Evolutionary conservation across 768 basidiomycete species (phyloP).

Genomic region (Leccinum uliginosum): DNA sequence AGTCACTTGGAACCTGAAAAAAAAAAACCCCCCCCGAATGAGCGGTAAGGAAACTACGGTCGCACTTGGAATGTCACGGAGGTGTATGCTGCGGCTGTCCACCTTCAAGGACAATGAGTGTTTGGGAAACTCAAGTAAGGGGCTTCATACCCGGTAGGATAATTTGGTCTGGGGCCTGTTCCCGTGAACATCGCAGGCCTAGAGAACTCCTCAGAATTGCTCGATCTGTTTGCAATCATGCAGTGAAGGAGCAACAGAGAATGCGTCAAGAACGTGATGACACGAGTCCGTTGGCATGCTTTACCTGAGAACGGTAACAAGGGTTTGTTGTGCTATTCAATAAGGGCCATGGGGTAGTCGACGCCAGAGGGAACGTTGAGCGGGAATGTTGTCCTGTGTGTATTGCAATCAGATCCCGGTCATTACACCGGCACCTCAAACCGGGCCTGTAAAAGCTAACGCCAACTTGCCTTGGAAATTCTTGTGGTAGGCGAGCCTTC

Average conservation of each 20-base stretch:
- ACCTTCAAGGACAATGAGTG: slow-evolving; percentile 21
- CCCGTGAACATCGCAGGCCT: slow-evolving; percentile 63
- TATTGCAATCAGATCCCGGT: not conserved
- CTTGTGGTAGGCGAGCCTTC: slow-evolving; percentile 39
- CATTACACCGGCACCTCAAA: not conserved
- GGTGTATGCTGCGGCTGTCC: slow-evolving; percentile 29
- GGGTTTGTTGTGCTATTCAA: slow-evolving; percentile 41
- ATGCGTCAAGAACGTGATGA: not conserved
- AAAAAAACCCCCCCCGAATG: too few relatives aligned
- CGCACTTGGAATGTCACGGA: slow-evolving; percentile 27
- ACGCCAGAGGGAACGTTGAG: slow-evolving; percentile 42
- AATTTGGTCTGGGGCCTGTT: slow-evolving; percentile 42
- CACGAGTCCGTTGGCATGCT: not conserved
- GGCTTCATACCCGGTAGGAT: slow-evolving; percentile 41
- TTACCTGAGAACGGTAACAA: slow-evolving; percentile 35
- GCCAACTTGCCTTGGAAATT: slow-evolving; percentile 38
- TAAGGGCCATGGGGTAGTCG: slow-evolving; percentile 46
- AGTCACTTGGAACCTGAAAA: slow-evolving; percentile 52
- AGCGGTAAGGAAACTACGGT: not conserved
- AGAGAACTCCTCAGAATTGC: not conserved
- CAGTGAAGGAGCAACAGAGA: not conserved
- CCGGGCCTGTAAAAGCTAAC: slow-evolving; percentile 44
- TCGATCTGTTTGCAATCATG: not conserved
- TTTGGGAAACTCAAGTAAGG: not conserved
- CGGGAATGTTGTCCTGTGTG: slow-evolving; percentile 32